Conservation (phyloP, 257 asterid species). For the Lycium barbarum region DNA sequence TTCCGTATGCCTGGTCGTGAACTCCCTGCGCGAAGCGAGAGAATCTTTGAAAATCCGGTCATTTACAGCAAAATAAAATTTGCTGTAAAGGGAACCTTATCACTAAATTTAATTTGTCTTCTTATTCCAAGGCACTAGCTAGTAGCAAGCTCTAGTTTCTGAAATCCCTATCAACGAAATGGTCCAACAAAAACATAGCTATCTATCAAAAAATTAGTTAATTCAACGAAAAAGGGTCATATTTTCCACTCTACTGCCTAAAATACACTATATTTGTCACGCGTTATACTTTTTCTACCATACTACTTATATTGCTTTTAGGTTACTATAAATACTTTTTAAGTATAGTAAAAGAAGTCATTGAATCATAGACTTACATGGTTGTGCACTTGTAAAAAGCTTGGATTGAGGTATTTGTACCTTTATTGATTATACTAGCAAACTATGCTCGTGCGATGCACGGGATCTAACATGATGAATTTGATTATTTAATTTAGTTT, state of each 20-base stretch:
- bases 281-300: too few relatives aligned
- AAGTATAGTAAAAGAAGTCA: not conserved
- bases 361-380: not conserved
- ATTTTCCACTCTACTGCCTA: too few relatives aligned
- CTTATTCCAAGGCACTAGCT: not conserved
- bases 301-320: not conserved
- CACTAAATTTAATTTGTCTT: not conserved
- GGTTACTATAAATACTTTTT: not conserved
- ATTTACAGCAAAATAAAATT: not conserved
- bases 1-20: conserved; percentile 6
- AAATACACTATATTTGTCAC: too few relatives aligned
- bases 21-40: not conserved
- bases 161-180: not conserved
- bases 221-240: not conserved
- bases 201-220: not conserved
- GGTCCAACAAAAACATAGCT: not conserved
- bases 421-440: too few relatives aligned
- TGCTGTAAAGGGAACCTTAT: not conserved
- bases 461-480: too few relatives aligned
- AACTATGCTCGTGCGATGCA: too few relatives aligned
- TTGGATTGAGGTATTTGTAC: not conserved
- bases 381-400: not conserved
- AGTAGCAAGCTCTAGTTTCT: not conserved
- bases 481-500: too few relatives aligned
- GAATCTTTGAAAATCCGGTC: conserved; percentile 7